A percentile compares a stretch with the other conserved stretches of the same genome.
Evolutionary conservation across 179 eudicot species (phyloP).

Genomic region (Gypsophila paniculata): DNA sequence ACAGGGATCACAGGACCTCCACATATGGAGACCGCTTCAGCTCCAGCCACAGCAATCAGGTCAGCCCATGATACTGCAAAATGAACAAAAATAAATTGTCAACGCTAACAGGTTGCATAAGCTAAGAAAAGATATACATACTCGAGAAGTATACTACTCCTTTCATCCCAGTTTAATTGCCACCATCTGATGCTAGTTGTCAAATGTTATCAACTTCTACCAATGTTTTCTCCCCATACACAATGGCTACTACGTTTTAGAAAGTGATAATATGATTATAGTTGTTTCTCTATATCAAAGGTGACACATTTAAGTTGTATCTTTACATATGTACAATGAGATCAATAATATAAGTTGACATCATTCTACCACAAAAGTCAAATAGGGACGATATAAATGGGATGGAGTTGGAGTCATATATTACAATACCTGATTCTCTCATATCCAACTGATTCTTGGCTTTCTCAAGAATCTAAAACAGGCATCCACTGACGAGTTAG

Average conservation of each 20-base stretch:
- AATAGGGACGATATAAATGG: no score
- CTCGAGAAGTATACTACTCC: slow-evolving; percentile 9
- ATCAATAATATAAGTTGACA: no score
- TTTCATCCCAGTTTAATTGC: no score
- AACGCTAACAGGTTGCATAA: slow-evolving; percentile 1
- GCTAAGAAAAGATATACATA: slow-evolving; percentile 2
- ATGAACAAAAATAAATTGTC: slow-evolving; percentile 20
- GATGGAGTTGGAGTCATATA: neutral
- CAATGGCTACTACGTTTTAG: no score
- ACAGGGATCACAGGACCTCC: slow-evolving; percentile 81
- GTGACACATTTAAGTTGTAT: no score
- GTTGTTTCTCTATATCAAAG: no score
- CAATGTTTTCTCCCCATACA: no score
- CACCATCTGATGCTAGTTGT: no score
- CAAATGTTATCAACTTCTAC: no score
- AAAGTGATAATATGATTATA: no score
- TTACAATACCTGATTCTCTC: slow-evolving; percentile 48
- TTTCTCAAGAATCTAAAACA: slow-evolving; percentile 68
- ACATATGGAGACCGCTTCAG: slow-evolving; percentile 81
- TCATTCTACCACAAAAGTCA: no score
- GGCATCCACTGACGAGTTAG: slow-evolving; percentile 41
- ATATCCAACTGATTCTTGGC: slow-evolving; percentile 65
- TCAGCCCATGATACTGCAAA: slow-evolving; percentile 85
- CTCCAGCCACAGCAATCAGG: slow-evolving; percentile 88
- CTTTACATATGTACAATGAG: no score